Evolutionary conservation across 2,329 filamentous ascomycete genomes (phyloP), one percentile per base, ranked within the genome.

Genomic region (Aureobasidium sp.): DNA sequence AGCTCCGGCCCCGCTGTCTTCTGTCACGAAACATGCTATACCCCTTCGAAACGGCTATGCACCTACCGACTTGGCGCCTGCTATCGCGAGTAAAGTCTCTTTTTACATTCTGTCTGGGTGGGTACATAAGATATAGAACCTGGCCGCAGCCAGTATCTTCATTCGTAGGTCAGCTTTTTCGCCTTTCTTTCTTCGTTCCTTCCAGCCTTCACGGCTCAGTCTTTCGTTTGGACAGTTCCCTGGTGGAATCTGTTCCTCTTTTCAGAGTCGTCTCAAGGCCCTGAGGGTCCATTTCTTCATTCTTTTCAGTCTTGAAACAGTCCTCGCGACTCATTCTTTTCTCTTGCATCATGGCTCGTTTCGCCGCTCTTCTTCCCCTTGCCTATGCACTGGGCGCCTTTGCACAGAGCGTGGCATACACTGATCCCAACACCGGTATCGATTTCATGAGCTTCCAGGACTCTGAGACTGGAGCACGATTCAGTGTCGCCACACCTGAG

Each of bases 401-500:
- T 57, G 63, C 63, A 9, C 63, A 64, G 43, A 61, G 59, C 13
- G 59, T 59, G 12, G 37, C 71, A 27, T 80, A 77, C 65, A 75
- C 70, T 7, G 79, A 81, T 41, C 67, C 74, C 51, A 71, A 74
- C 59, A 80, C 79, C 2, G 77, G 77, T 27, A 82, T 82, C 63
- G 71, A 73, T 8, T 82, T 78, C 65, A 71, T 76, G 56, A 70
- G 70, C 7, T 76, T 73, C 59, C 73, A 76, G 61, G 68, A 74
- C 34, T 67, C 73, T 29, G 66, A 66, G 51, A 76, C 76, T 1
- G 77, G 76, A 27, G 83, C 74, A 68, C 74, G 69, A 29, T 79
- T 83, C 61, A 81, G 80, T 67, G 74, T 84, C 43, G 80, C 79
- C 1, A 69, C 83, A 2, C 81, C 82, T 1, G 74, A 81, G 64